phyloP scores from a whole-genome alignment of 2,329 filamentous ascomycete species.

The Paracoccidioides brasiliensis region DNA sequence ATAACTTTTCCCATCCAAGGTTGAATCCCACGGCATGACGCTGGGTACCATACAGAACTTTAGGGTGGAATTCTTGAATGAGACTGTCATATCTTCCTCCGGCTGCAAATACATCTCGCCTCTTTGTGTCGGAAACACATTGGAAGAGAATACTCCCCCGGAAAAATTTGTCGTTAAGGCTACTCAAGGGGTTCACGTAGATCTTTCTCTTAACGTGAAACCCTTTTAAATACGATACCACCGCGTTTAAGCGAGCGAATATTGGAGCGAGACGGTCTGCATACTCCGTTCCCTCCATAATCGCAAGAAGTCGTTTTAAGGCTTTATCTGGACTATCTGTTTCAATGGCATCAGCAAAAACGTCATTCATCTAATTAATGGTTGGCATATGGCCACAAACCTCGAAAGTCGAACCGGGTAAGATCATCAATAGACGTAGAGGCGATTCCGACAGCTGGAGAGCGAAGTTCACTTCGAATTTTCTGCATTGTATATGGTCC shows the following conservation, averaged over 20 bases:
- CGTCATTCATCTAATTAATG: slow-evolving; percentile 25
- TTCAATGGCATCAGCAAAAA: slow-evolving; percentile 37
- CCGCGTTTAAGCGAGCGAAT: slow-evolving; percentile 66
- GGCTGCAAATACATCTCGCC: slow-evolving; percentile 72
- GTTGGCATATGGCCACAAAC: slow-evolving; percentile 26
- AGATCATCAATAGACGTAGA: slow-evolving; percentile 86
- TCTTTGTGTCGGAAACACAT: slow-evolving; percentile 75
- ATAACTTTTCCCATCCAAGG: slow-evolving; percentile 72
- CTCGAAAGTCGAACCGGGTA: slow-evolving; percentile 79
- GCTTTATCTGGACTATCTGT: slow-evolving; percentile 60
- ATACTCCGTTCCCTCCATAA: slow-evolving; percentile 43
- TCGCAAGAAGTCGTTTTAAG: slow-evolving; percentile 46
- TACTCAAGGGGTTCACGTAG: slow-evolving; percentile 73
- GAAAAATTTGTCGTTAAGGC: slow-evolving; percentile 86
- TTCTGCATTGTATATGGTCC: slow-evolving; percentile 69
- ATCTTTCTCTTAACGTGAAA: slow-evolving; percentile 65
- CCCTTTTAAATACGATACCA: slow-evolving; percentile 62
- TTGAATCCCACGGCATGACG: slow-evolving; percentile 86
- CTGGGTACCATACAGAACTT: slow-evolving; percentile 48
- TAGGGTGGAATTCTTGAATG: slow-evolving; percentile 69
- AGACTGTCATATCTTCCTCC: slow-evolving; percentile 87
- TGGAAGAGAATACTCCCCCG: slow-evolving; percentile 76
- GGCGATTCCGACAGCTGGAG: slow-evolving; percentile 66
- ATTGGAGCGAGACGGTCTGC: slow-evolving; percentile 40
- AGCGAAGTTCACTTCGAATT: slow-evolving; percentile 67